Evolutionary conservation across 371 early-diverging fungal genomes (phyloP), one percentile per base, ranked within the genome.

Genomic region (Mortierella sp.): DNA sequence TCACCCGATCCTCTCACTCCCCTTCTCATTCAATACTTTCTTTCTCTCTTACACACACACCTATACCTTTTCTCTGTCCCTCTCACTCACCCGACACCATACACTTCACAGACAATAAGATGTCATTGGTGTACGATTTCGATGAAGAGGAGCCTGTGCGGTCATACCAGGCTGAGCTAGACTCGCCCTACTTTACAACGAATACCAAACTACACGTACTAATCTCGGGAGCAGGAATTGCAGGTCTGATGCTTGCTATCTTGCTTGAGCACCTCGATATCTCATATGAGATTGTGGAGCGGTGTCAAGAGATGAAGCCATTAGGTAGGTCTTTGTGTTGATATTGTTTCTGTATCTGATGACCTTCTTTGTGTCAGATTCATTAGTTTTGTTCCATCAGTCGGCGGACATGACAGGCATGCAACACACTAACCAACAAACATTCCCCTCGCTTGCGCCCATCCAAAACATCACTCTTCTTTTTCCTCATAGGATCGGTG

Each of bases 251-350:
- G 74, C 74, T 74, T 3, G 74, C 96, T 56, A 94, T 99, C 87
- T 82, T 97, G 82, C 96, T 97, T 91, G 93, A 97, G 80, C 94
- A 94, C 84, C 89, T 98, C 75, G 58, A 54, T 14, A 96, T 95
- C 18, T 98, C 99, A 16, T 74, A 56, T 29, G 58, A 56, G 56
- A 74, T 74, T 16, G 8, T 74, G n/a, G 74, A 74, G 44, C 74
- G 74, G 58, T 54, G 41, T 18, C 27, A 16, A 38, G 74, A 74
- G 12, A n/a, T 75, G n/a, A 55, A 58, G 12, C 75, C 75, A 8
- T 58, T 63, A 10, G 75, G 75, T 27, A 54, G 24, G 68, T 68
- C 21, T 21, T n/a, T 54, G 38, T 29, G 14, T 27, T 44, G 18
- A 5, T 46, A 29, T 71, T 71, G 46, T 29, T 8, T 38, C 51